Evolutionary conservation across 1,284 basidiomycete genomes (phyloP).

Genomic region (Cutaneotrichosporon cavernicola): DNA sequence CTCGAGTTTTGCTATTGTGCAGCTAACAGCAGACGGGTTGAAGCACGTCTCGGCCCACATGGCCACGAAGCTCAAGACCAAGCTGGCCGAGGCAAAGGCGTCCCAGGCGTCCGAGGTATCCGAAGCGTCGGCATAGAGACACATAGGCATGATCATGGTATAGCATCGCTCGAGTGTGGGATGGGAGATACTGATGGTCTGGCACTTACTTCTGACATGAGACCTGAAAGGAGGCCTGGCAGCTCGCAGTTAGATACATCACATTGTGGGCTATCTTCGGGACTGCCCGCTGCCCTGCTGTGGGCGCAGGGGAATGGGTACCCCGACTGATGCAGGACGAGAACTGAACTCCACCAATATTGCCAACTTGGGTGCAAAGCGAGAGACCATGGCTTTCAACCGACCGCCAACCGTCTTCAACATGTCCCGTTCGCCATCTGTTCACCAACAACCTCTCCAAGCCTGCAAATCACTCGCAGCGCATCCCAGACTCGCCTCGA

Average conservation of each 20-base stretch:
- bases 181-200: background rate
- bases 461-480: background rate
- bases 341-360: background rate
- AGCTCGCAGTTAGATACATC: background rate
- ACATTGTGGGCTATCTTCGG: too few species aligned
- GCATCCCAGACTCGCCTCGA: background rate
- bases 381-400: background rate
- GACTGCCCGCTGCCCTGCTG: too few species aligned
- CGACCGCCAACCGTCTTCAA: background rate
- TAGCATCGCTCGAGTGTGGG: conserved; percentile 5
- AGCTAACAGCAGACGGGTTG: conserved; percentile 8
- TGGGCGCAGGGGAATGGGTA: too few species aligned
- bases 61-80: conserved; percentile 5
- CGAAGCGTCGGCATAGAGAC: background rate
- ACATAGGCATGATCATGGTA: conserved; percentile 6
- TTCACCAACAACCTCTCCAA: background rate
- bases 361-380: too few species aligned
- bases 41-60: conserved; percentile 1
- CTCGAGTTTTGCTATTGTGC: background rate
- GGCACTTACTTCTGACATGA: background rate
- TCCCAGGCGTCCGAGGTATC: background rate
- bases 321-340: too few species aligned
- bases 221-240: too few species aligned
- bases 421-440: background rate
- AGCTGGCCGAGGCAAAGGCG: conserved; percentile 1